phyloP scores from a whole-genome alignment of 1,139 yeast genomes.

The Zygosaccharomyces sapae region DNA sequence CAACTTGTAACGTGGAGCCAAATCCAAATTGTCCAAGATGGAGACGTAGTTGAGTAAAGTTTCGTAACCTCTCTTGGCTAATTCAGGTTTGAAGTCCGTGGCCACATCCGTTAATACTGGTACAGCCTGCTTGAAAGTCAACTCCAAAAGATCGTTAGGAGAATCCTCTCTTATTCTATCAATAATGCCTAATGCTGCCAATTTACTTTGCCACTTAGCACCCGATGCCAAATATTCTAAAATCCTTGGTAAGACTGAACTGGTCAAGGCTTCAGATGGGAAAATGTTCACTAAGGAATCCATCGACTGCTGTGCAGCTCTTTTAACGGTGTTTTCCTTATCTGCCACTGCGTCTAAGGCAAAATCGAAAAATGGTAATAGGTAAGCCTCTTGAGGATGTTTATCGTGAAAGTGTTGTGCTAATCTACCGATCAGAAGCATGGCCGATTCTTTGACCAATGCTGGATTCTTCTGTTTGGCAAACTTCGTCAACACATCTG shows the following conservation, averaged over 20 bases:
- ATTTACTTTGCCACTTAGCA: constrained; percentile 91
- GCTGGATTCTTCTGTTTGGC: constrained; percentile 71
- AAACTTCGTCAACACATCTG: constrained; percentile 59
- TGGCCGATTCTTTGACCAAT: constrained; percentile 69
- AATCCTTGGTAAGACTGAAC: constrained; percentile 60
- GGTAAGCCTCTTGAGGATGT: constrained; percentile 71
- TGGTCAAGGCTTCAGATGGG: constrained; percentile 76
- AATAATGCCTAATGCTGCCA: constrained; percentile 69
- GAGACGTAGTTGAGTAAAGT: constrained; percentile 69
- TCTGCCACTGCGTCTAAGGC: constrained; percentile 71
- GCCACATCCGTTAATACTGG: constrained; percentile 86
- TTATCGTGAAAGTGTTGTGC: constrained; percentile 63
- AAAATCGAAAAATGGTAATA: constrained; percentile 52
- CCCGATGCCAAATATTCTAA: constrained; percentile 64
- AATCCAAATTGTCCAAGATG: constrained; percentile 86
- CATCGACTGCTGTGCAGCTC: constrained; percentile 71
- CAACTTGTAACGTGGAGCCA: constrained; percentile 77
- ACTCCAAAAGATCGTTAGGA: constrained; percentile 81
- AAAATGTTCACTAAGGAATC: constrained; percentile 65
- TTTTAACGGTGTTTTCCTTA: constrained; percentile 78
- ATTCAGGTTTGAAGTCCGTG: constrained; percentile 94
- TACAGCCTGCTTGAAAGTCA: constrained; percentile 69
- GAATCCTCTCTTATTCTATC: constrained; percentile 75
- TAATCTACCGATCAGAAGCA: constrained; percentile 63
- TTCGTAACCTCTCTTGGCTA: constrained; percentile 77